Percentiles rank a stretch among this genome's conserved stretches.
phyloP scores from a whole-genome alignment of 2,329 filamentous ascomycete genomes.

The Verticillium dahliae region DNA sequence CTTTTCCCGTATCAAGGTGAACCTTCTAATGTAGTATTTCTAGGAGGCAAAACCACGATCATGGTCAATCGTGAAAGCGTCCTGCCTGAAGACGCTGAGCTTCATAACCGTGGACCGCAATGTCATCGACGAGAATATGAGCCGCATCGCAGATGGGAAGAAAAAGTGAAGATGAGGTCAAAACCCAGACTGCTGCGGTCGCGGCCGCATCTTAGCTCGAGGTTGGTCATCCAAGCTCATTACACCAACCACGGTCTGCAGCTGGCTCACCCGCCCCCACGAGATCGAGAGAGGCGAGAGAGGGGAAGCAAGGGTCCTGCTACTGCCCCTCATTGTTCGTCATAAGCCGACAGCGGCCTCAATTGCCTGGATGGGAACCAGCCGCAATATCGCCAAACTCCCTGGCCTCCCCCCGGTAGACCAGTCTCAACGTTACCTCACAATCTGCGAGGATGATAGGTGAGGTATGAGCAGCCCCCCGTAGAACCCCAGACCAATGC shows the following conservation, averaged over 20 bases:
- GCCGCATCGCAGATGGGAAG: no score
- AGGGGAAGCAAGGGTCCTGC: slow-evolving; percentile 5
- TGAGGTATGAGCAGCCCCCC: neutral
- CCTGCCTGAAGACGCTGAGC: no score
- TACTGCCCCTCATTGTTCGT: slow-evolving; percentile 10
- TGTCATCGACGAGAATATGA: no score
- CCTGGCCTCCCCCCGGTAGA: neutral
- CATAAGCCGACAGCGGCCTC: slow-evolving; percentile 8
- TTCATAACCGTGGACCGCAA: no score
- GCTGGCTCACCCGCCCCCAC: slow-evolving; percentile 3
- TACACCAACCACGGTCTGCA: neutral
- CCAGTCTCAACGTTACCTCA: neutral
- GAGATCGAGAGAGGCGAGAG: slow-evolving; percentile 7
- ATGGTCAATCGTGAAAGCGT: no score
- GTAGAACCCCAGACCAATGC: neutral
- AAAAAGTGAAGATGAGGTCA: neutral
- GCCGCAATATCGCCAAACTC: neutral
- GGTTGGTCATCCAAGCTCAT: neutral
- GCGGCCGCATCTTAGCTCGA: neutral
- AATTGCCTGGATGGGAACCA: slow-evolving; percentile 1
- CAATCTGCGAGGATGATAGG: neutral
- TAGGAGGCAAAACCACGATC: no score
- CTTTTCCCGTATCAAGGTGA: no score
- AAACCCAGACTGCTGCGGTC: neutral
- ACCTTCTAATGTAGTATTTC: no score